These are phyloP conservation scores for Debaryomyces psychrophilus DNA, from an alignment of 1,139 yeast species.

Conservation along the genomic window DNA sequence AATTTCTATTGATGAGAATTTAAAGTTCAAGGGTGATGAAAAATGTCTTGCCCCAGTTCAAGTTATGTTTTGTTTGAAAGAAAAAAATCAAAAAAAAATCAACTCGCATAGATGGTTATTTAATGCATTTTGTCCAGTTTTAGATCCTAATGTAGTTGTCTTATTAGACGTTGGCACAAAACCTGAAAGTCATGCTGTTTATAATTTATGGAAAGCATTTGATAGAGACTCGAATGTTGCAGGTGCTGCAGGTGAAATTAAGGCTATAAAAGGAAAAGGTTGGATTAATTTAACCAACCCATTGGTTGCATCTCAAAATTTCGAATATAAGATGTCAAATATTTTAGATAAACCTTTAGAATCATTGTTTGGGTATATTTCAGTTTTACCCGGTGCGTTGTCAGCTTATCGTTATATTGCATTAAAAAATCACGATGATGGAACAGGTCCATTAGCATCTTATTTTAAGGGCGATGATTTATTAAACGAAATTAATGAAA, in stretches of 20 bases:
- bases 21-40: slow-evolving; percentile 77
- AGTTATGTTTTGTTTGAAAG: slow-evolving; percentile 86
- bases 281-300: slow-evolving; percentile 85
- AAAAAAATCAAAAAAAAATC: slow-evolving; percentile 83
- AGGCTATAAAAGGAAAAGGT: slow-evolving; percentile 88
- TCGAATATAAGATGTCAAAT: slow-evolving; percentile 95
- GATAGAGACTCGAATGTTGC: slow-evolving; percentile 95
- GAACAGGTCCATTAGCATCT: slow-evolving; percentile 87
- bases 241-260: slow-evolving; percentile 97
- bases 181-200: slow-evolving; percentile 81
- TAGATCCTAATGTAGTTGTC: slow-evolving; percentile 86
- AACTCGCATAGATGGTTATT: slow-evolving; percentile 96
- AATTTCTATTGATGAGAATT: slow-evolving; percentile 78
- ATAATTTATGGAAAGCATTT: slow-evolving; percentile 95
- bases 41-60: slow-evolving; percentile 92
- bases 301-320: slow-evolving; percentile 92
- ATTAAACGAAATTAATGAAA: slow-evolving; percentile 28
- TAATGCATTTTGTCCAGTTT: slow-evolving; percentile 86
- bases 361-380: slow-evolving; percentile 87
- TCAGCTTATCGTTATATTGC: slow-evolving; percentile 95
- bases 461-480: slow-evolving; percentile 89
- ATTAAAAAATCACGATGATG: slow-evolving; percentile 78
- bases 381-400: slow-evolving; percentile 94
- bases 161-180: slow-evolving; percentile 91
- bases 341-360: slow-evolving; percentile 94